These are phyloP conservation scores for Fraxinus quadrangulata DNA, from an alignment of 257 asterid genomes.

Conservation along the genomic window DNA sequence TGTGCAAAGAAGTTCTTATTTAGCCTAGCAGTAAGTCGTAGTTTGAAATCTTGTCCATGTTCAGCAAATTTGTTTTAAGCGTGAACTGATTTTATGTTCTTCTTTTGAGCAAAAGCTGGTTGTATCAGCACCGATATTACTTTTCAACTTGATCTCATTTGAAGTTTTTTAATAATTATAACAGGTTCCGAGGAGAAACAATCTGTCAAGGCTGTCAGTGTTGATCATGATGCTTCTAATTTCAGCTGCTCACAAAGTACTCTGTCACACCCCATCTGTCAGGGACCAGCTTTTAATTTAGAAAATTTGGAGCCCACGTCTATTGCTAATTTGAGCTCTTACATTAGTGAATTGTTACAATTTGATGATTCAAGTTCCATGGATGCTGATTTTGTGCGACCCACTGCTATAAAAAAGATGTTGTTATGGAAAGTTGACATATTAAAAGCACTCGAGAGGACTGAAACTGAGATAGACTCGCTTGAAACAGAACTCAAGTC, in stretches of 20 bases:
- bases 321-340: conserved; percentile 59
- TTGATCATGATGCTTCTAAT: conserved; percentile 45
- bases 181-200: conserved; percentile 82
- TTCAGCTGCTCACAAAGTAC: conserved; percentile 54
- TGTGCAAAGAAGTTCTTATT: not conserved
- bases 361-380: conserved; percentile 49
- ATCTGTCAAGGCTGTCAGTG: conserved; percentile 42
- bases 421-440: conserved; percentile 64
- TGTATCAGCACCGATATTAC: not conserved
- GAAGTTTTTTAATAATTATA: conserved; percentile 19
- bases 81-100: not conserved
- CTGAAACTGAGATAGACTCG: conserved; percentile 82
- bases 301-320: conserved; percentile 72
- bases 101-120: not conserved
- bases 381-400: conserved; percentile 55
- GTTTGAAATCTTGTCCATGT: not conserved
- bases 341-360: conserved; percentile 61
- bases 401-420: conserved; percentile 71
- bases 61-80: not conserved
- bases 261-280: conserved; percentile 45
- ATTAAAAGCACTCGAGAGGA: conserved; percentile 75
- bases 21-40: not conserved
- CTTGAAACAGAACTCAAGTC: conserved; percentile 82
- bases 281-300: conserved; percentile 59
- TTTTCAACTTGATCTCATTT: conserved; percentile 17